Evolutionary conservation across 2,329 filamentous ascomycete species (phyloP).

Genomic region (Penicillium psychrosexuale): DNA sequence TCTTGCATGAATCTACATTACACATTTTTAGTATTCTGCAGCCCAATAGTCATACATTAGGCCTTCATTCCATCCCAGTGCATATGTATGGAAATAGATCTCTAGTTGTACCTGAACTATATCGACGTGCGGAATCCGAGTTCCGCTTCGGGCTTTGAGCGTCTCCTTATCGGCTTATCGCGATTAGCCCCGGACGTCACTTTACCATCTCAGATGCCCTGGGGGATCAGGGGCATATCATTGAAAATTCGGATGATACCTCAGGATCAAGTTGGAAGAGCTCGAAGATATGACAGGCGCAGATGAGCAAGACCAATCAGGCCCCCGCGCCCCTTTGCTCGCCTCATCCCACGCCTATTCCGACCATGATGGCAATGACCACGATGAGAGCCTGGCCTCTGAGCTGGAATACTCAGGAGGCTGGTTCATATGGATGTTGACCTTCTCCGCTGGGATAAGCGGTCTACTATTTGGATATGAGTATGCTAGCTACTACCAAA

Average conservation of each 20-base stretch:
- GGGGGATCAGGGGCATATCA: not conserved
- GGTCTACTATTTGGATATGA: conserved; percentile 62
- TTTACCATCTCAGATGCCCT: not conserved
- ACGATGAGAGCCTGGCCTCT: conserved; percentile 7
- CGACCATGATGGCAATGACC: conserved; percentile 10
- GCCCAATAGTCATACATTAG: not conserved
- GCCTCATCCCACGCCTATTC: conserved; percentile 12
- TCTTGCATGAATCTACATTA: not conserved
- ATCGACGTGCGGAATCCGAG: not conserved
- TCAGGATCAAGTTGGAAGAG: conserved; percentile 8
- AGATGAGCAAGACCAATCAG: conserved; percentile 22
- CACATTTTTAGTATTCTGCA: not conserved
- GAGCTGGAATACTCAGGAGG: conserved; percentile 27
- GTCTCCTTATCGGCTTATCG: conserved; percentile 13
- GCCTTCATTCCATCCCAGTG: not conserved
- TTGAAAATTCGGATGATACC: conserved; percentile 7
- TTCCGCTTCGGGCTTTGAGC: conserved; percentile 15
- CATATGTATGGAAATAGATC: too few relatives aligned
- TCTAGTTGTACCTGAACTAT: too few relatives aligned
- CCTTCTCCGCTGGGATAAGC: conserved; percentile 56
- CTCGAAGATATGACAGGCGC: conserved; percentile 25
- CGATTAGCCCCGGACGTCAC: conserved; percentile 11
- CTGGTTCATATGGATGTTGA: conserved; percentile 55
- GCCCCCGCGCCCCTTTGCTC: conserved; percentile 34
- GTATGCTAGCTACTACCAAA: conserved; percentile 32